Conservation (phyloP, 2,329 filamentous ascomycete species). For the Epichloe scottii region DNA sequence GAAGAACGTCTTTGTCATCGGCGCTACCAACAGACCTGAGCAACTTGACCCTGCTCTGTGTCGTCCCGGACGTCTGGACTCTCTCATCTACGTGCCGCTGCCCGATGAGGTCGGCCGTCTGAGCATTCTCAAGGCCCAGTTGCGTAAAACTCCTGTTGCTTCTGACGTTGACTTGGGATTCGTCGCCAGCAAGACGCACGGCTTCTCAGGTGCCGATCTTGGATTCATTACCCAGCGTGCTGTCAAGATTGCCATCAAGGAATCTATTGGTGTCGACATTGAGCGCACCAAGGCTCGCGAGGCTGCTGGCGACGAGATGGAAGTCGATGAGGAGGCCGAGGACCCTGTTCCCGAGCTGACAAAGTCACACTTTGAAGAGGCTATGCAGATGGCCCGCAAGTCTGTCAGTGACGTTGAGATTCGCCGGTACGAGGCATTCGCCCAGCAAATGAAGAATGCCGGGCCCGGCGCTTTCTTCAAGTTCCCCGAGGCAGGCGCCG, state of each 20-base stretch:
- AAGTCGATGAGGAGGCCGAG: conserved; percentile 56
- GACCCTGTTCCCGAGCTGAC: conserved; percentile 94
- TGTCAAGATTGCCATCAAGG: conserved; percentile 98
- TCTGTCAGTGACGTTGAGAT: conserved; percentile 97
- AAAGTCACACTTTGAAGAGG: conserved; percentile 95
- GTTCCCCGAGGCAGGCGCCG: conserved; percentile 63
- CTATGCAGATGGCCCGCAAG: conserved; percentile 86
- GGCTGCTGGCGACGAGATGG: conserved; percentile 71
- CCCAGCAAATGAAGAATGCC: conserved; percentile 97
- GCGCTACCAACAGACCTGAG: conserved; percentile 96
- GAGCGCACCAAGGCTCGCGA: conserved; percentile 83
- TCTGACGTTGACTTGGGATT: conserved; percentile 75
- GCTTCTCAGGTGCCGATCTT: conserved; percentile 98
- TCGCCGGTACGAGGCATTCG: conserved; percentile 93
- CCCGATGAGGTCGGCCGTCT: conserved; percentile 84
- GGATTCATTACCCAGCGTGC: conserved; percentile 98
- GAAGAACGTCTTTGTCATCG: conserved; percentile 99
- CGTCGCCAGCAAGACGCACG: conserved; percentile 95
- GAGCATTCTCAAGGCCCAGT: conserved; percentile 85
- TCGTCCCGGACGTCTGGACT: conserved; percentile 97
- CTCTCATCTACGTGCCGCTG: conserved; percentile 93
- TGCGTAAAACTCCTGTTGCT: conserved; percentile 93
- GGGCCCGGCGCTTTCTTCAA: conserved; percentile 96
- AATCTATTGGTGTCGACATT: conserved; percentile 81
- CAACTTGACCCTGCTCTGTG: conserved; percentile 96